Evolutionary conservation across 768 basidiomycete genomes (phyloP).

Genomic region (Mycena galopus): DNA sequence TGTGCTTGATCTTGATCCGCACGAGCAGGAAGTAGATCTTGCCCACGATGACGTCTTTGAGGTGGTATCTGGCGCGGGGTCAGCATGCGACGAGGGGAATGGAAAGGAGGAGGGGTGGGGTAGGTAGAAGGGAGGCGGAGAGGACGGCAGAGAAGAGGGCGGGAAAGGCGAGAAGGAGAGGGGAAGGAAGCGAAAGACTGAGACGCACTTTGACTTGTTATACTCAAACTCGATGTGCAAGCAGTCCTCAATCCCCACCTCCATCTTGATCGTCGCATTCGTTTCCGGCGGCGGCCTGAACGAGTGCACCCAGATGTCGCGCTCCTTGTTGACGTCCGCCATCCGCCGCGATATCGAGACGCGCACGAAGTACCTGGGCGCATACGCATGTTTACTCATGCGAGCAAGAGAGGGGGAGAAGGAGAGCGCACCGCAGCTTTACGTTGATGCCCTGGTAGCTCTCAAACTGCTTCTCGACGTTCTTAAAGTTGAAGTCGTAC

Average conservation of each 20-base stretch:
- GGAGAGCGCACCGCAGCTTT: constrained; percentile 81
- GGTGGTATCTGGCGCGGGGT: constrained; percentile 81
- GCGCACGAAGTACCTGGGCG: constrained; percentile 87
- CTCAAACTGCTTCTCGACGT: constrained; percentile 99
- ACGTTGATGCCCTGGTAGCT: constrained; percentile 99
- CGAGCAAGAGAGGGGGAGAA: background rate
- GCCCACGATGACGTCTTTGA: constrained; percentile 99
- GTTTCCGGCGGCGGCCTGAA: constrained; percentile 99
- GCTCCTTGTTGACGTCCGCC: constrained; percentile 94
- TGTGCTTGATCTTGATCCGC: constrained; percentile 99
- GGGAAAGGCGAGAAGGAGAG: background rate
- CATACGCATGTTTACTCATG: background rate
- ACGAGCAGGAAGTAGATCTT: constrained; percentile 99
- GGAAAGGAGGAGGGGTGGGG: background rate
- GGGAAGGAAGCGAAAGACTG: background rate
- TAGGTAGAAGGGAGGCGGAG: background rate
- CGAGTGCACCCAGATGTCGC: constrained; percentile 97
- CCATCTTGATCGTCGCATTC: constrained; percentile 99
- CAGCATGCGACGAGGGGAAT: background rate
- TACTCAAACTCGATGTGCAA: constrained; percentile 99
- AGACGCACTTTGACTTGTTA: constrained; percentile 95
- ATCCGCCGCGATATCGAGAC: constrained; percentile 92
- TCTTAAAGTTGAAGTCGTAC: constrained; percentile 98
- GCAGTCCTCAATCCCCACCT: constrained; percentile 99
- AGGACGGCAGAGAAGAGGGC: background rate